Evolutionary conservation across 2,329 filamentous ascomycete genomes (phyloP).

Genomic region (Fusarium paranaense): DNA sequence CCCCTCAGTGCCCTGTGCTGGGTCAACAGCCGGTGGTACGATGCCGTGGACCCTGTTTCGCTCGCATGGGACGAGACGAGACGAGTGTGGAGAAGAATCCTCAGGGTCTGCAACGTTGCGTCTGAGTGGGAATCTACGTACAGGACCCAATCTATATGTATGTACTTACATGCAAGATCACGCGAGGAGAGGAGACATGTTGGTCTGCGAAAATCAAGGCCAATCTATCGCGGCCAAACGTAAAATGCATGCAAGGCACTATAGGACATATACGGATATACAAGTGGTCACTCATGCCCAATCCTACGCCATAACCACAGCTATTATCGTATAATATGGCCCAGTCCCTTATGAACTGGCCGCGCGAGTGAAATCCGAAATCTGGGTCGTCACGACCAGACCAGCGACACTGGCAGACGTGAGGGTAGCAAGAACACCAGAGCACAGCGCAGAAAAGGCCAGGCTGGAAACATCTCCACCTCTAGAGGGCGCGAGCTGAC

Average conservation of each 20-base stretch:
- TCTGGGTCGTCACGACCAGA: constrained; percentile 72
- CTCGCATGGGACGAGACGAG: neutral
- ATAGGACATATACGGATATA: neutral
- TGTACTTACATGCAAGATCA: neutral
- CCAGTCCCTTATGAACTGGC: neutral
- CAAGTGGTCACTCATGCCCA: neutral
- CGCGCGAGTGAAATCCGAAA: constrained; percentile 27
- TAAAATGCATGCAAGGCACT: neutral
- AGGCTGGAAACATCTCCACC: constrained; percentile 80
- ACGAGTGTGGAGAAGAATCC: neutral
- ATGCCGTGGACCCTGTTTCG: neutral
- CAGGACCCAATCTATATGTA: neutral
- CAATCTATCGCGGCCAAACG: neutral
- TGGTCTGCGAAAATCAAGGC: neutral
- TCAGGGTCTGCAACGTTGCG: neutral
- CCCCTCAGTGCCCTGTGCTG: neutral
- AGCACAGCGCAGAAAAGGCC: constrained; percentile 80
- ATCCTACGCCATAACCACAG: neutral
- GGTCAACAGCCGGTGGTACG: neutral
- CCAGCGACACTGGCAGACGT: constrained; percentile 83
- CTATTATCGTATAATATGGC: neutral
- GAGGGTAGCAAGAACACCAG: constrained; percentile 82
- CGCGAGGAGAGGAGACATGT: neutral
- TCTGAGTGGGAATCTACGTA: neutral
- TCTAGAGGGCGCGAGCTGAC: constrained; percentile 81